These are phyloP conservation scores for Talinum fruticosum DNA, from an alignment of 148 eudicot species.

Conservation along the genomic window DNA sequence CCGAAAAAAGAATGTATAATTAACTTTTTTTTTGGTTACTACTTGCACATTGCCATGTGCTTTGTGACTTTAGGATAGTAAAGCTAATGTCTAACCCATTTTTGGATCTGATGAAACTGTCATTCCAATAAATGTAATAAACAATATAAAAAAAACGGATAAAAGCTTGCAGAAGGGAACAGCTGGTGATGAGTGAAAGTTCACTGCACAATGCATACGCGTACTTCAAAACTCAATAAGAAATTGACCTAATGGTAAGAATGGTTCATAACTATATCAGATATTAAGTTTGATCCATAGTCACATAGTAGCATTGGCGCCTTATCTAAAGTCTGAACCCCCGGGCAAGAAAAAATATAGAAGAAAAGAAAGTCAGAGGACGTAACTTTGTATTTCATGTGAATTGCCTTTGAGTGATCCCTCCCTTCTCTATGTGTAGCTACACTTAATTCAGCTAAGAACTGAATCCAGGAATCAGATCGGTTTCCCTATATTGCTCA, in stretches of 20 bases:
- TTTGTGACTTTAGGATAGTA: background rate
- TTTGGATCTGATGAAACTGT: background rate
- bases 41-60: conserved; percentile 5
- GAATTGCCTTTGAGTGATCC: background rate
- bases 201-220: background rate
- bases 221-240: background rate
- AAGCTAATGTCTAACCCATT: background rate
- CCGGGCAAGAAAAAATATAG: too few species aligned
- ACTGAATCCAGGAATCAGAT: background rate
- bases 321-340: too few species aligned
- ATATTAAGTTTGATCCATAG: too few species aligned
- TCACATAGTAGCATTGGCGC: too few species aligned
- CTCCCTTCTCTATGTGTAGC: background rate
- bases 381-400: too few species aligned
- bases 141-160: background rate
- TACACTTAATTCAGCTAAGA: too few species aligned
- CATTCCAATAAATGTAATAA: background rate
- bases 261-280: background rate
- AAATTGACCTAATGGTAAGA: too few species aligned
- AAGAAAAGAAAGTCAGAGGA: too few species aligned
- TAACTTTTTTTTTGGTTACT: background rate
- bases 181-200: background rate
- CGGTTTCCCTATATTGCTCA: background rate
- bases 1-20: background rate
- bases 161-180: background rate